Base-by-base conservation (phyloP, 2,329 filamentous ascomycete species). In the Alternaria consortialis region DNA sequence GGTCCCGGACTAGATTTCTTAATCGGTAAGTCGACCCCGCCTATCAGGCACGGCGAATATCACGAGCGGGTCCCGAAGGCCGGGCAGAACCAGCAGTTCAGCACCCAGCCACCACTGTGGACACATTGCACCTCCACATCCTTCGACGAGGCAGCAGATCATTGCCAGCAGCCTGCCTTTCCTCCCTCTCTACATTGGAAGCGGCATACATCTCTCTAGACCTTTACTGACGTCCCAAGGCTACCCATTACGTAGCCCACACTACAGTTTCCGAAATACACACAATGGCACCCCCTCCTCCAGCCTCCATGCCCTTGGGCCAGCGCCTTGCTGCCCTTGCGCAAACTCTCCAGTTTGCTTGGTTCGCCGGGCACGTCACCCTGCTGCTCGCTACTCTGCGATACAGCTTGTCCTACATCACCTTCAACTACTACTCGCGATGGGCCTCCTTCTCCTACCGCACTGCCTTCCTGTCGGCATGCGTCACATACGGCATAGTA, bases 401-500 rank as follows among this genome's bases (percentile, higher is more conserved):
- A 77, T 99, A 98, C 81, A 82, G 85, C 66, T 80, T 98, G 64
- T 96, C 93, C 50, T 97, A 93, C 84, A 81, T 97, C 60, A 90
- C 91, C 74, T 91, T 98, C 85, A 96, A 97, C 85, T 93, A 88
- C 80, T 91, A 91, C 78, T 89, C 89, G 59, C 82, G 87, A 77
- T 88, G 88, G 84, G 94, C 94, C 48, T 85, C 87, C 69, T 89
- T 95, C 80, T 91, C 91, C 58, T 99, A 99, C 84, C 94, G 95
- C 74, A 87, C 90, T 56, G 92, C 94, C 59, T 99, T 99, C 79
- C 70, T 97, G 71, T 90, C 94, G 3, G 95, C 95, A 6, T 93
- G 93, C 48, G 88, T 89, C 51, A 98, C 95, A 11, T 99, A 99
- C 80, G 94, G 95, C 68, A 98, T 99, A 69, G 95, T 99, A 51